Base-by-base conservation (phyloP, 192 early-diverging fungal species). In the Coemansia sp. region DNA sequence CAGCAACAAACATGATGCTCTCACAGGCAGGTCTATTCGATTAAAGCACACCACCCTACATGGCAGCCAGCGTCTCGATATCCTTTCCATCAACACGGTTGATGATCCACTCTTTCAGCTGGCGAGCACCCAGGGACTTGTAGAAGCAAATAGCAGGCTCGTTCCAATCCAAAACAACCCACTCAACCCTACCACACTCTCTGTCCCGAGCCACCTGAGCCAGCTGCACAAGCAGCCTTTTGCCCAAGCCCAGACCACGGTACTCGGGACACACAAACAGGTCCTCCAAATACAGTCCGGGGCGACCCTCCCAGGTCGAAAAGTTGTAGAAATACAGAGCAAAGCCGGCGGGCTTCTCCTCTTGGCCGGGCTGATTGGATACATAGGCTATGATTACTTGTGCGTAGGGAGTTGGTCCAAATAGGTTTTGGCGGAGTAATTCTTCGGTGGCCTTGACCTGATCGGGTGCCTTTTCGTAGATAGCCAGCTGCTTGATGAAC, bases 261-360 rank as follows among this genome's bases (percentile, higher is more conserved):
- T 57, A 85, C 55, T 82, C 82, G 23, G 61, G 49, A 17, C 60
- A 32, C 11, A 95, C 87, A 70, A 81, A 89, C 22, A 95, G 74
- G 59, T 93, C 92, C 57, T 93, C 92, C 7, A 95, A 74, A 60
- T 95, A 92, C 17, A 95, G 64, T 9, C 90, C 92, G 0, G 87
- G 88, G 19, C 68, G 53, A 0, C 81, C 88, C 11, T 80, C 50
- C 71, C 85, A 90, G 1, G 88, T 88, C 15, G 81, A 84, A 55
- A 86, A 95, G 72, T 91, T 95, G 66, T 81, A 79, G 55, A 92
- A 95, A 53, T 83, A 95, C 40, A 95, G 74, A 5, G 90, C 88
- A 58, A 95, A 81, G 1, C 88, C 92, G 1, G 82, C 85, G 15
- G 83, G 81, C 50, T 71, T 63, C 45, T 71, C 41, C 25, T 49